Evolutionary conservation across 2,329 filamentous ascomycete genomes (phyloP), one percentile per base, ranked within the genome.

Genomic region (Aspergillus viridinutans): DNA sequence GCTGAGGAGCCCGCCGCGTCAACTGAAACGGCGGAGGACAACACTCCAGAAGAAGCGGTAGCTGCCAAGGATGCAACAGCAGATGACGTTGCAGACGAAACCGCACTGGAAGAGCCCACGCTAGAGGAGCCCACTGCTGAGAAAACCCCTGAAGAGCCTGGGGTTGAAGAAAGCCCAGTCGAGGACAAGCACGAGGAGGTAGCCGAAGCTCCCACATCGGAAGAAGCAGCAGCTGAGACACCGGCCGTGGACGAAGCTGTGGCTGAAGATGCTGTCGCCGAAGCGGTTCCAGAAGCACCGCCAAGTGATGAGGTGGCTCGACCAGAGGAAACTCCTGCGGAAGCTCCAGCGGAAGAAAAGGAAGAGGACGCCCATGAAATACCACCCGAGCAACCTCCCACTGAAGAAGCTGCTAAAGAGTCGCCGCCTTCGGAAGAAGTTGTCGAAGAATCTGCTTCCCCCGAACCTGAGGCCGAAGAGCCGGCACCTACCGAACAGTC

Each of bases 391-490:
- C 38, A 61, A 29, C 56, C 57, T 26, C 53, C 60, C 21, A 50
- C 57, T 50, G 60, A 64, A 35, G 58, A 63, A 45, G 17, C 26
- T 14, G 26, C 58, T 54, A 51, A 69, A 64, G 23, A 67, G 58
- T 51, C 70, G 68, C 52, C 58, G 21, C 49, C 53, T 21, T 25
- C 47, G 42, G 52, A 57, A 54, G 56, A 54, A 26, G 49, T 56
- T 23, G n/a, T 58, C 35, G 50, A 49, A 20, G 53, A 58, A 53
- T 21, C 49, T 7, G 10, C 45, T 4, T 54, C 14, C 4, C 52
- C 55, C 12, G 50, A 57, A 23, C 29, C 40, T 48, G 7, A 21
- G 35, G 32, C 53, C 32, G 57, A 61, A 54, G 57, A 58, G 14
- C 32, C 32, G 21, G 45, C 51, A 52, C 38, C 69, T 63, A 53